A percentile compares a stretch with the other conserved stretches of the same genome.
Conservation (phyloP, 495 filamentous ascomycete genomes). For the Oidiodendron maius region DNA sequence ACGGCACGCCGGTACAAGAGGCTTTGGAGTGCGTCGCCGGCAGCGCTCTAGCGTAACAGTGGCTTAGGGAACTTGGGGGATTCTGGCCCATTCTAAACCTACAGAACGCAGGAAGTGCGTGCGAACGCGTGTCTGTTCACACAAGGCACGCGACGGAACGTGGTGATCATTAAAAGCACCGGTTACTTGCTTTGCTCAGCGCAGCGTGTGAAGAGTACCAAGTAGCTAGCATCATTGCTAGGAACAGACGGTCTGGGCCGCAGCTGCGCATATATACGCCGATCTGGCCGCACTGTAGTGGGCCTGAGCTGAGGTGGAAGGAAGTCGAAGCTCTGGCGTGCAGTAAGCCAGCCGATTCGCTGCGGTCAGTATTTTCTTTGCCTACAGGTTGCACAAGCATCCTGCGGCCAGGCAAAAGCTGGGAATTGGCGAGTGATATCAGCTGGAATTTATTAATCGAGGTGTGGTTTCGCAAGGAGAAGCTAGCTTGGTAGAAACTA, state of each 20-base stretch:
- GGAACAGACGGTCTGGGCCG: constrained; percentile 6
- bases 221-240: not conserved
- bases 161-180: constrained; percentile 10
- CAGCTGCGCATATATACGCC: not conserved
- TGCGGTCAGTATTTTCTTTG: constrained; percentile 8
- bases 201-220: not conserved
- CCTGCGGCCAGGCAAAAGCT: constrained; percentile 11
- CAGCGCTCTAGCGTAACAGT: no score
- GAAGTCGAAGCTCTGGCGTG: constrained; percentile 10
- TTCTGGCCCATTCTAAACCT: no score
- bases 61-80: no score
- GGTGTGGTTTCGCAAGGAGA: constrained; percentile 22
- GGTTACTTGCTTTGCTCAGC: constrained; percentile 12
- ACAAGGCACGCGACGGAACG: constrained; percentile 22
- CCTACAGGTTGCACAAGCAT: constrained; percentile 16
- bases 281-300: not conserved
- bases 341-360: constrained; percentile 9
- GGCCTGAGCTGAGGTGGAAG: constrained; percentile 1
- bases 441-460: constrained; percentile 17
- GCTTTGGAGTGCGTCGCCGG: no score
- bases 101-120: constrained; percentile 11
- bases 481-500: constrained; percentile 4
- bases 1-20: no score
- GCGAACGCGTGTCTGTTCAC: constrained; percentile 23
- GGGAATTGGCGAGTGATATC: constrained; percentile 8